phyloP scores from a whole-genome alignment of 768 basidiomycete genomes.

The Hericium rajendrae region DNA sequence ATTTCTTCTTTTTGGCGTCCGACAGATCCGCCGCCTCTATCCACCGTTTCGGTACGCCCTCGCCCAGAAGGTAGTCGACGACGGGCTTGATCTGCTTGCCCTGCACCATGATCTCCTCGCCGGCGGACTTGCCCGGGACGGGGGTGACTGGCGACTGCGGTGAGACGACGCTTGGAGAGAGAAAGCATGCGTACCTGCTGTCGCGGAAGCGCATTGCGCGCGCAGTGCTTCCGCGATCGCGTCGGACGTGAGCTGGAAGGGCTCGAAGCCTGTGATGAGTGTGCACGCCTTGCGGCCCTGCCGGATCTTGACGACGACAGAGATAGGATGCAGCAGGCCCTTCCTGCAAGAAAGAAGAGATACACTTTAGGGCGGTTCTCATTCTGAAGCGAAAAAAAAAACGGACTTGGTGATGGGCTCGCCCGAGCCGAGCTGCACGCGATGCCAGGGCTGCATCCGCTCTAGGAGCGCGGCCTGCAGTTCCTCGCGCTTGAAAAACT shows the following conservation, averaged over 20 bases:
- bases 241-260: conserved; percentile 59
- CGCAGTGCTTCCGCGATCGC: conserved; percentile 72
- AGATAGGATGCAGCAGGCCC: conserved; percentile 62
- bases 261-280: conserved; percentile 70
- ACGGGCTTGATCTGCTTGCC: conserved; percentile 70
- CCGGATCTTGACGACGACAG: conserved; percentile 59
- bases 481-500: conserved; percentile 64
- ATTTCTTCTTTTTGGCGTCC: conserved; percentile 31
- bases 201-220: conserved; percentile 68
- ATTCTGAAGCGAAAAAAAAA: not conserved
- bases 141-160: conserved; percentile 49
- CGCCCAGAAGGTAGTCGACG: conserved; percentile 51
- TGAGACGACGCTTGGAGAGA: no score
- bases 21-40: conserved; percentile 45
- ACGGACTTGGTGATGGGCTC: conserved; percentile 54
- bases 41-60: conserved; percentile 79
- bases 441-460: conserved; percentile 75
- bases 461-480: conserved; percentile 40
- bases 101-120: conserved; percentile 72
- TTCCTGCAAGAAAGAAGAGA: conserved; percentile 39
- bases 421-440: conserved; percentile 43
- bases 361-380: not conserved
- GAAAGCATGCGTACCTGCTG: conserved; percentile 59
- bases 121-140: conserved; percentile 44
- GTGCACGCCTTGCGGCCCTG: conserved; percentile 74